Percentiles rank a stretch among this genome's conserved stretches.
Evolutionary conservation across 2,329 filamentous ascomycete species (phyloP).

Genomic region (Immersiporthe knoxdaviesiana): DNA sequence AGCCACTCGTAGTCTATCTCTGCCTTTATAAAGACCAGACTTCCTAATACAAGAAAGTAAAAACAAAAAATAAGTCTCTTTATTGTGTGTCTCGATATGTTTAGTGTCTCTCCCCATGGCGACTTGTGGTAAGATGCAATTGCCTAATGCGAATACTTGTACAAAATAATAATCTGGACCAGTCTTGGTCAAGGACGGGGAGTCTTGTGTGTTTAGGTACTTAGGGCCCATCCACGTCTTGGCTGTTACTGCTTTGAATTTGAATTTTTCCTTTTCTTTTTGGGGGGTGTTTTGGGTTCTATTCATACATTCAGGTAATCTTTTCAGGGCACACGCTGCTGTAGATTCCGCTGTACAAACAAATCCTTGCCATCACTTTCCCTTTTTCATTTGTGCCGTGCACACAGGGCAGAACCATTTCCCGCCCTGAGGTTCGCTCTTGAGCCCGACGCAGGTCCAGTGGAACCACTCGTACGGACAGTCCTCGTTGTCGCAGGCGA

Average conservation of each 20-base stretch:
- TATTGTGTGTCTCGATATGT: neutral
- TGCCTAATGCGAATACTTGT: neutral
- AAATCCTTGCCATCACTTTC: constrained; percentile 25
- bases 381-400: constrained; percentile 53
- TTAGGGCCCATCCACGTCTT: neutral
- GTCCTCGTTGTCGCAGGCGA: constrained; percentile 82
- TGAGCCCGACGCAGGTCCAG: constrained; percentile 73
- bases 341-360: neutral
- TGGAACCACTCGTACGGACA: constrained; percentile 89
- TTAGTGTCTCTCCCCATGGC: too few species aligned
- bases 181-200: neutral
- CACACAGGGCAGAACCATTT: constrained; percentile 71
- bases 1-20: constrained; percentile 18
- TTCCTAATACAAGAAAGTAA: constrained; percentile 27
- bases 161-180: neutral
- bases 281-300: too few species aligned
- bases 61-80: neutral
- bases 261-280: neutral
- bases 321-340: neutral
- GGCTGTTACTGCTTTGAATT: neutral
- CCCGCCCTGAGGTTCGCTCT: constrained; percentile 63
- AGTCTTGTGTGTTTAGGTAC: neutral
- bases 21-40: constrained; percentile 24
- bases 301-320: neutral
- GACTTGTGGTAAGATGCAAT: neutral